Evolutionary conservation across 2,329 filamentous ascomycete genomes (phyloP), one percentile per base, ranked within the genome.

Genomic region (Emergomyces orientalis): DNA sequence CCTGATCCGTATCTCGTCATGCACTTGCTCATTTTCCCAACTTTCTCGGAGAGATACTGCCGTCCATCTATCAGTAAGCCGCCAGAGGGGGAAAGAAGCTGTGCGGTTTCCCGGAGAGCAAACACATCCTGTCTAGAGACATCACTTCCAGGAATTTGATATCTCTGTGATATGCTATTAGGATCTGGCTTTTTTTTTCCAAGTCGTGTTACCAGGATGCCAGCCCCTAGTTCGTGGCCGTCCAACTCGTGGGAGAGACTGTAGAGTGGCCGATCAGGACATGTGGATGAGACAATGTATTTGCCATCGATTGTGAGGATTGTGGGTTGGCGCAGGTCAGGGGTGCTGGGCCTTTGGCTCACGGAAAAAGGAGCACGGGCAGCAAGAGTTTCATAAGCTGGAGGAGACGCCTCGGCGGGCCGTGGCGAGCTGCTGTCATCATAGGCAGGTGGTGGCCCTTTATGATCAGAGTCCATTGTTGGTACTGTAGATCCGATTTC

Each of bases 211-310:
- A 65, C 45, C 32, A 67, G 54, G 43, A 65, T 59, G 11, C 63
- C 63, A 32, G 43, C 37, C 43, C 61, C 66, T 22, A 66, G 47
- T 60, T 67, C 66, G 55, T 64, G 64, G 60, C 66, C 66, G 54
- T 67, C 66, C 19, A 67, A 41, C 30, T 61, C 66, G 37, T 66
- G 64, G 17, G 60, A 66, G 19, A 67, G 57, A 45, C 64, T 66
- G 49, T 67, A 67, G 55, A 67, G 7, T 63, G 47, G 13, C 45
- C 52, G 37, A 45, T 43, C 17, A 41, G 59, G 25, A 49, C 19
- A 62, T 34, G 41, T 32, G 11, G 65, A 65, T 9, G 65, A 64
- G 60, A 56, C 47, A n/a, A 66, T 61, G 30, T 64, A 60, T 52
- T 62, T 63, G 22, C 65, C 65, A 41, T 65, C 57, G 49, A 66